phyloP scores from a whole-genome alignment of 306 rosid species.

The Gillenia trifoliata region DNA sequence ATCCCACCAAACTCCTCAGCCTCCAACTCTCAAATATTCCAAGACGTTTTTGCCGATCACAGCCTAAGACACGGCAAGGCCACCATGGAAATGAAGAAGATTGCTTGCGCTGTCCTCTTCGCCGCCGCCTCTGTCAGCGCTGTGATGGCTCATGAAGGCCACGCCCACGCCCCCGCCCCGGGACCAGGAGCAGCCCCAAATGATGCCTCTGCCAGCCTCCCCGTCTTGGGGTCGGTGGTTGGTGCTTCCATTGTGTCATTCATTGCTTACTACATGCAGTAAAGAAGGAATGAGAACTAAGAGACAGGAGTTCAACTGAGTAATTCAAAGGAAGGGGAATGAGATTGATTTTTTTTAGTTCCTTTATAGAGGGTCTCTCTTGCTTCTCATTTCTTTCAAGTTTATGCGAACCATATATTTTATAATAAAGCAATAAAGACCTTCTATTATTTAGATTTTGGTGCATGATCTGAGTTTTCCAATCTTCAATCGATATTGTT shows the following conservation, averaged over 20 bases:
- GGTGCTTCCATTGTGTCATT: constrained; percentile 46
- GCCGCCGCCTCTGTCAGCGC: constrained; percentile 33
- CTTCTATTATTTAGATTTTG: not conserved
- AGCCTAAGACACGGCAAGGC: not conserved
- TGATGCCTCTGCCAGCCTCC: constrained; percentile 21
- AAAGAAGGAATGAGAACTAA: not conserved
- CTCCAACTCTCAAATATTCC: not conserved
- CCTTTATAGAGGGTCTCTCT: not conserved
- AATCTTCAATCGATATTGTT: not conserved
- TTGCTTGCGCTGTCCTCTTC: constrained; percentile 33
- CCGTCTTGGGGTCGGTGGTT: constrained; percentile 32
- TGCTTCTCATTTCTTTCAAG: not conserved
- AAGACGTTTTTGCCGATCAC: not conserved
- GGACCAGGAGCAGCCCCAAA: constrained; percentile 9
- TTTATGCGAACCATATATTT: not conserved
- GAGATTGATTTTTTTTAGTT: not conserved
- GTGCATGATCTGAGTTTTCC: not conserved
- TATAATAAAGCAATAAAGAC: not conserved
- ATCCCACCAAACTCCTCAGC: not conserved
- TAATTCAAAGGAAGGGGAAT: not conserved
- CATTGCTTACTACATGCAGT: constrained; percentile 41
- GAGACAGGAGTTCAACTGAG: not conserved
- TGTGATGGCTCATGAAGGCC: constrained; percentile 30
- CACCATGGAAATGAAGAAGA: constrained; percentile 49
- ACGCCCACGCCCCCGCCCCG: constrained; percentile 19